Evolutionary conservation across 129 eudicot species (phyloP).

Genomic region (Glebionis coronaria): DNA sequence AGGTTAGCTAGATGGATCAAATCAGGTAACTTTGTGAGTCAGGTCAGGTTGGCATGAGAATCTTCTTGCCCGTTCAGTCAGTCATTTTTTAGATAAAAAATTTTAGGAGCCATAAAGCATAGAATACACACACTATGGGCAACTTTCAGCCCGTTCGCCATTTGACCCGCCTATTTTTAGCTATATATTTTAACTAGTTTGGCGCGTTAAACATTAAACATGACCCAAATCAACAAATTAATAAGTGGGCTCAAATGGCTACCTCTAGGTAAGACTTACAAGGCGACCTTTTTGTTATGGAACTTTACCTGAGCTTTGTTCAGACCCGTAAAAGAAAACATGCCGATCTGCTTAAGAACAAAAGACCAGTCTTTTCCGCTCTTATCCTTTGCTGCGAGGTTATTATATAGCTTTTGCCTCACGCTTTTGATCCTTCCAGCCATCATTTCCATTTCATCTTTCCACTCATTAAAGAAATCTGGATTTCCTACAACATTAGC

Average conservation of each 20-base stretch:
- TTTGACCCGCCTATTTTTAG: no score
- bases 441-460: conserved; percentile 95
- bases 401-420: conserved; percentile 78
- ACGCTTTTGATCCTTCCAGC: conserved; percentile 96
- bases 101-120: no score
- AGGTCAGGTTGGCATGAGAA: no score
- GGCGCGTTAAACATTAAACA: not conserved
- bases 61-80: no score
- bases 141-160: no score
- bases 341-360: conserved; percentile 91
- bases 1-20: no score
- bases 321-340: conserved; percentile 96
- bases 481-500: conserved; percentile 87
- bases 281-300: not conserved
- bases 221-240: no score
- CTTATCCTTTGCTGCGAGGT: conserved; percentile 64
- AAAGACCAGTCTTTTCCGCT: conserved; percentile 95
- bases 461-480: conserved; percentile 86
- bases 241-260: no score
- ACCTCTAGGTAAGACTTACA: not conserved
- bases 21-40: no score
- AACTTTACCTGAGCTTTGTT: conserved; percentile 78
- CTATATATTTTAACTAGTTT: no score
- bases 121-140: no score
- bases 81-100: no score